Conservation (phyloP, 306 rosid species). For the Trifolium repens region DNA sequence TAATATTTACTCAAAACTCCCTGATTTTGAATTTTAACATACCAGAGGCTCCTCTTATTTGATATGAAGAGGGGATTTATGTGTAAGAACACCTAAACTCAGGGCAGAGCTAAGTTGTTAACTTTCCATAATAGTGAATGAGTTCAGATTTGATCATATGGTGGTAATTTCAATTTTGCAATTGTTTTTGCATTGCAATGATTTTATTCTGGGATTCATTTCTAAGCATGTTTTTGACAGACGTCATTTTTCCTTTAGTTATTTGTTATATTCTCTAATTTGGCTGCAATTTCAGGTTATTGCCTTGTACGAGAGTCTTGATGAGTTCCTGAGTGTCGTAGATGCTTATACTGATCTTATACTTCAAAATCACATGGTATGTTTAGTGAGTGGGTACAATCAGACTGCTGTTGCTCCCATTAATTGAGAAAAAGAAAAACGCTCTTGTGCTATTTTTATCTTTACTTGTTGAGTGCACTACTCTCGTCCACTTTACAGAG, state of each 20-base stretch:
- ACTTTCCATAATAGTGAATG: background rate
- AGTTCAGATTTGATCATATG: conserved; percentile 28
- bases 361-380: conserved; percentile 83
- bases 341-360: conserved; percentile 87
- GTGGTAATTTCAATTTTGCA: background rate
- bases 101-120: conserved; percentile 1
- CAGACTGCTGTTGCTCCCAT: conserved; percentile 18
- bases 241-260: conserved; percentile 5
- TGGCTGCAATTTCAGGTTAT: conserved; percentile 62
- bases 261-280: conserved; percentile 37
- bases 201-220: conserved; percentile 21
- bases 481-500: conserved; percentile 26
- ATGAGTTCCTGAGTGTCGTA: conserved; percentile 83
- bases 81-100: conserved; percentile 14
- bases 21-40: conserved; percentile 9
- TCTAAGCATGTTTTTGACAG: conserved; percentile 30
- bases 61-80: background rate
- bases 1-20: conserved; percentile 9
- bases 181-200: background rate
- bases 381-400: conserved; percentile 40
- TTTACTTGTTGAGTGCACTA: conserved; percentile 26
- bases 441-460: background rate
- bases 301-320: conserved; percentile 63
- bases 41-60: conserved; percentile 25
- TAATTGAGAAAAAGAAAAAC: conserved; percentile 3